These are phyloP conservation scores for Mycena amicta DNA, from an alignment of 768 basidiomycete species.

Conservation along the genomic window DNA sequence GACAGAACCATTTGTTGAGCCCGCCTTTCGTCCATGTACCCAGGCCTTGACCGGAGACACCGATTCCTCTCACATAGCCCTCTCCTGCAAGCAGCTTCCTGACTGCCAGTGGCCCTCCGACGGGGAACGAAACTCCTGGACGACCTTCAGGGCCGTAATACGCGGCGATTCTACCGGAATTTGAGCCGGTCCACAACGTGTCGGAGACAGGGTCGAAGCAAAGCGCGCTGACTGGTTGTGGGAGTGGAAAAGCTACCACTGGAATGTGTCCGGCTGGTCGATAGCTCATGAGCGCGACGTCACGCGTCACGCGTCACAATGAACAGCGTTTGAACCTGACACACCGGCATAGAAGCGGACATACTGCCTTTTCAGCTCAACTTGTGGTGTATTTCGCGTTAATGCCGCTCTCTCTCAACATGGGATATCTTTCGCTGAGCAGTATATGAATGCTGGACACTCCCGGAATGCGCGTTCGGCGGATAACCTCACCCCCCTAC, in stretches of 20 bases:
- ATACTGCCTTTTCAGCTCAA: too few relatives aligned
- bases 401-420: too few relatives aligned
- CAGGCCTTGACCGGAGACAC: slow-evolving; percentile 61
- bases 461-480: too few relatives aligned
- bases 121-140: slow-evolving; percentile 74
- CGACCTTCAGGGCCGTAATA: slow-evolving; percentile 65
- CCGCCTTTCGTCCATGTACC: slow-evolving; percentile 87
- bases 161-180: slow-evolving; percentile 68
- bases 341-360: too few relatives aligned
- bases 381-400: too few relatives aligned
- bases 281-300: slow-evolving; percentile 35
- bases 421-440: too few relatives aligned
- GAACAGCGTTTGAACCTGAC: too few relatives aligned
- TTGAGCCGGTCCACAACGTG: slow-evolving; percentile 82
- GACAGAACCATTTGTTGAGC: slow-evolving; percentile 79
- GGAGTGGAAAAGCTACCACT: slow-evolving; percentile 35
- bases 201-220: slow-evolving; percentile 92
- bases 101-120: slow-evolving; percentile 68
- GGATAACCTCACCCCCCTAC: too few relatives aligned
- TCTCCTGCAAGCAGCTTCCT: slow-evolving; percentile 80
- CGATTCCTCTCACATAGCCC: slow-evolving; percentile 70
- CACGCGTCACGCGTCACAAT: too few relatives aligned
- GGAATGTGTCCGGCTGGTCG: slow-evolving; percentile 37
- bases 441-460: too few relatives aligned
- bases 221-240: slow-evolving; percentile 69